Conservation (phyloP, 306 rosid genomes). For the Herpetospermum pedunculosum region DNA sequence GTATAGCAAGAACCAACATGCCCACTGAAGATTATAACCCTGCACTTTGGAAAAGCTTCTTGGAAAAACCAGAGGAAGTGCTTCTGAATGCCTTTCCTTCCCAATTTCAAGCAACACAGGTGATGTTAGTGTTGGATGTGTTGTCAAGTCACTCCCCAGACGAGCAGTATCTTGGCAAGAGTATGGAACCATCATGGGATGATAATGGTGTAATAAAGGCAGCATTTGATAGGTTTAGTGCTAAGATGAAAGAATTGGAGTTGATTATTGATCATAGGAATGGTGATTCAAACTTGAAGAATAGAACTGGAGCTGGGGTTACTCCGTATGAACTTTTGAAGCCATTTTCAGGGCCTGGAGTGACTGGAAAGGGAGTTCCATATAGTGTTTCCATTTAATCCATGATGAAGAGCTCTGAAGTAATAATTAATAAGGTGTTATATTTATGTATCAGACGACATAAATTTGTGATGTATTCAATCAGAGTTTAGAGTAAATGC, state of each 20-base stretch:
- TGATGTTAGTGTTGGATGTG: constrained; percentile 46
- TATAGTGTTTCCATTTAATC: constrained; percentile 55
- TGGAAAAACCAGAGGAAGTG: constrained; percentile 33
- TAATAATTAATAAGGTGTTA: too few relatives aligned
- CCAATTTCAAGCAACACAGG: constrained; percentile 43
- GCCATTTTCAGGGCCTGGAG: constrained; percentile 68
- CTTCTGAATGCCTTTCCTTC: constrained; percentile 43
- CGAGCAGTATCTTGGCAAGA: constrained; percentile 60
- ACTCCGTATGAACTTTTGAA: constrained; percentile 64
- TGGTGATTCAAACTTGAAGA: constrained; percentile 28
- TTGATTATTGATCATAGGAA: constrained; percentile 42
- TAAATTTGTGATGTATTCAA: background rate
- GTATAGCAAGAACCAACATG: constrained; percentile 43
- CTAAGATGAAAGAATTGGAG: constrained; percentile 32
- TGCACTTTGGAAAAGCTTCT: constrained; percentile 30
- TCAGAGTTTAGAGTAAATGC: too few relatives aligned
- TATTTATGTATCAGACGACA: too few relatives aligned
- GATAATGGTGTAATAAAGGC: constrained; percentile 33
- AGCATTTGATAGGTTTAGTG: constrained; percentile 44
- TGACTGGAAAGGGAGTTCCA: constrained; percentile 66
- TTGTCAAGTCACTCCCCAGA: constrained; percentile 63
- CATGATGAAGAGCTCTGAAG: background rate
- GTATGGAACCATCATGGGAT: constrained; percentile 50
- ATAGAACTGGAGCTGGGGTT: constrained; percentile 66
- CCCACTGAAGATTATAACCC: constrained; percentile 48